Base-by-base conservation (phyloP, 1,284 basidiomycete species). In the Moesziomyces sp. region DNA sequence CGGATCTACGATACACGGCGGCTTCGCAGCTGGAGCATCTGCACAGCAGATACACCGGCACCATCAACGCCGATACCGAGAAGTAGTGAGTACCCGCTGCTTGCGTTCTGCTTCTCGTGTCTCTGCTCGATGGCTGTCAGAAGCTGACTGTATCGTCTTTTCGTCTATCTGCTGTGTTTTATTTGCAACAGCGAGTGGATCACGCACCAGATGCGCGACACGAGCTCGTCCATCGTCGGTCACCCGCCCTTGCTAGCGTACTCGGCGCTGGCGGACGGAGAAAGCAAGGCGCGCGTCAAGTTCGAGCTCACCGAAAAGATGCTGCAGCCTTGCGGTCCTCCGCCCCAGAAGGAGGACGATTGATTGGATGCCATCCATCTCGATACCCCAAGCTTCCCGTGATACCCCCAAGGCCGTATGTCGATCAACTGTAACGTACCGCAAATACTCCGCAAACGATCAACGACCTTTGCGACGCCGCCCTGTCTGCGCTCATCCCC, bases 291-390 rank as follows among this genome's bases (percentile, higher is more conserved):
- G 3, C 87, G 96, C 54, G 88, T 91, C n/a, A 93, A 90, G 82
- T 98, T 97, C 84, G 96, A 99, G 86, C 55, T 61, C 45, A 67
- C 67, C 53, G 67, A 75, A 94, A 90, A 91, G 68, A 97, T 98
- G 95, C 87, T 99, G 45, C 95, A 98, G 84, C 96, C 96, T n/a
- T 98, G 94, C 81, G 96, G 95, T 0, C 93, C 93, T 44, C 95
- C 96, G 23, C 96, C 95, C 3, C 89, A 89, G 48, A 96, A 95
- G 85, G 93, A 95, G 72, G 94, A 97, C 64, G 92, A 93, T 38
- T 72, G 48, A 61, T 28, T 24, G 18, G 21, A 4, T 33, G 48
- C 33, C 8, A 9, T 23, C 43, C 6, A 44, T 18, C 19, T 11
- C 24, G 48, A 72, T 72, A 72, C 63, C 69, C 60, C 23, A 1